Percentiles rank a stretch among this genome's conserved stretches.
Evolutionary conservation across 1,284 basidiomycete species (phyloP).

Genomic region (Ceratobasidium sp.): DNA sequence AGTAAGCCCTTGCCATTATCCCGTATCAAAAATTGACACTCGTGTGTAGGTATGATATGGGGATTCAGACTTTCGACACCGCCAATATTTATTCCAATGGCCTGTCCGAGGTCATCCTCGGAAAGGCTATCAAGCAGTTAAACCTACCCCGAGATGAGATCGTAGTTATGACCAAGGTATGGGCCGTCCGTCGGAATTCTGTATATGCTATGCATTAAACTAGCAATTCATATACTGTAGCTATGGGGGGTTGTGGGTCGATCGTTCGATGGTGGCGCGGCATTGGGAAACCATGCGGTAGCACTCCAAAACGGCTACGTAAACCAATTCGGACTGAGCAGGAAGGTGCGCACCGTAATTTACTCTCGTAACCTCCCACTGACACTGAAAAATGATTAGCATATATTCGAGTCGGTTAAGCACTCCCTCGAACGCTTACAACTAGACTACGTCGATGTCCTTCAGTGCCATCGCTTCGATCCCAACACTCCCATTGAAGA

Average conservation of each 20-base stretch:
- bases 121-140: slow-evolving; percentile 52
- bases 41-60: slow-evolving; percentile 56
- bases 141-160: slow-evolving; percentile 49
- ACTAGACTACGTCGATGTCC: slow-evolving; percentile 47
- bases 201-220: slow-evolving; percentile 33
- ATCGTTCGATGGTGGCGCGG: background rate
- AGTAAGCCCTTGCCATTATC: slow-evolving; percentile 28
- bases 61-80: slow-evolving; percentile 68
- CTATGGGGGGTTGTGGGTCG: slow-evolving; percentile 49
- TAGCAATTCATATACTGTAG: slow-evolving; percentile 51
- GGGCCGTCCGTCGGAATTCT: slow-evolving; percentile 40
- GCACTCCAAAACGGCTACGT: slow-evolving; percentile 53
- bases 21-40: background rate
- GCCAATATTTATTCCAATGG: slow-evolving; percentile 56
- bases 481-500: slow-evolving; percentile 53
- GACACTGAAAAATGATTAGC: slow-evolving; percentile 47
- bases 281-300: slow-evolving; percentile 13
- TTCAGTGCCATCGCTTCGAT: slow-evolving; percentile 48
- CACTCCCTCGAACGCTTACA: background rate
- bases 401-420: slow-evolving; percentile 48
- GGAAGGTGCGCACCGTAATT: slow-evolving; percentile 57
- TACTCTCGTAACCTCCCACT: slow-evolving; percentile 31
- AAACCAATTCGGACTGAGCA: slow-evolving; percentile 58
- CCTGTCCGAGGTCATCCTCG: slow-evolving; percentile 51
- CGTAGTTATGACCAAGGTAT: slow-evolving; percentile 52